Evolutionary conservation across 345 rosid species (phyloP).

Genomic region (Salix exigua): DNA sequence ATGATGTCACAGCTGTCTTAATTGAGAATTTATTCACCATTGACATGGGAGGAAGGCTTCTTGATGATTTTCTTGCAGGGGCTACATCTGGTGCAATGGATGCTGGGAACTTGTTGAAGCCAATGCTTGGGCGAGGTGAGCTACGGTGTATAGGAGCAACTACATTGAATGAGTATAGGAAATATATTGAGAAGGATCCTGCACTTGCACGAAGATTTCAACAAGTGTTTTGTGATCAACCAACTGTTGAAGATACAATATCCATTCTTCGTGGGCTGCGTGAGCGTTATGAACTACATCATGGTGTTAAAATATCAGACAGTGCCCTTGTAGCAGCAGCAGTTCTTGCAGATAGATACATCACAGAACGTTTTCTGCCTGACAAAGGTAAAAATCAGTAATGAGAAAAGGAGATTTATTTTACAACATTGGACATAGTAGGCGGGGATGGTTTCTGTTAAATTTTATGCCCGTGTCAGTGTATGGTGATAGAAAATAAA

Average conservation of each 20-base stretch:
- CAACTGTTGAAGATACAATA: slow-evolving; percentile 88
- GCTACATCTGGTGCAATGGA: slow-evolving; percentile 81
- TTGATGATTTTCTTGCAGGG: slow-evolving; percentile 39
- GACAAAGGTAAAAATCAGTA: slow-evolving; percentile 64
- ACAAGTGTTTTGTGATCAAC: slow-evolving; percentile 88
- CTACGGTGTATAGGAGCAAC: slow-evolving; percentile 92
- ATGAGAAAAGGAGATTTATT: not conserved
- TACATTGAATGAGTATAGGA: slow-evolving; percentile 80
- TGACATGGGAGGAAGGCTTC: not conserved
- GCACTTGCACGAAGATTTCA: slow-evolving; percentile 93
- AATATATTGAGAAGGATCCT: slow-evolving; percentile 86
- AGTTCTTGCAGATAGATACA: slow-evolving; percentile 79
- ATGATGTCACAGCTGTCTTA: not conserved
- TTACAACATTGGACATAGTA: not conserved
- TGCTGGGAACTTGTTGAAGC: slow-evolving; percentile 89
- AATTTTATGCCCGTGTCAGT: not conserved
- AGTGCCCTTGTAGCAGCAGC: slow-evolving; percentile 90
- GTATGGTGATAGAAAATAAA: not conserved
- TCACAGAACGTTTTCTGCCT: slow-evolving; percentile 85
- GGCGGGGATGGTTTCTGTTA: not conserved
- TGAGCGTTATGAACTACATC: slow-evolving; percentile 86
- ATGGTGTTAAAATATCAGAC: slow-evolving; percentile 89
- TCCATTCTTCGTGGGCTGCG: slow-evolving; percentile 86
- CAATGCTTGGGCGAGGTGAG: slow-evolving; percentile 93
- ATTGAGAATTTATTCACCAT: not conserved